Percentiles rank a stretch among this genome's conserved stretches.
phyloP scores from a whole-genome alignment of 2,329 filamentous ascomycete genomes.

The Phialophora chinensis region DNA sequence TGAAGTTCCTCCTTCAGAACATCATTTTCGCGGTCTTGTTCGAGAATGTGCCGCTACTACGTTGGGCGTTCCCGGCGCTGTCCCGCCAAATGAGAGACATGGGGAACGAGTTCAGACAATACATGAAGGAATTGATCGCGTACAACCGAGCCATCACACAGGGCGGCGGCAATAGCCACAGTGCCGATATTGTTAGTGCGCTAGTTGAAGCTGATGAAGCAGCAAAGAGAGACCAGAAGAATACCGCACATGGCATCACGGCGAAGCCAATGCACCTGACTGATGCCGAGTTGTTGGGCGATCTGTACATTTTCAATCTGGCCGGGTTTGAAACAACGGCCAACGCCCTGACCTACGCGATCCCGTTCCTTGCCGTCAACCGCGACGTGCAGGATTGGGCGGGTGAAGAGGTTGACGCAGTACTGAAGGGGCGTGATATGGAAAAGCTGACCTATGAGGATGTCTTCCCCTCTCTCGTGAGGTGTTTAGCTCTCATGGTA shows the following conservation, averaged over 20 bases:
- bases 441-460: slow-evolving; percentile 26
- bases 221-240: slow-evolving; percentile 43
- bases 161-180: slow-evolving; percentile 40
- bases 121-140: slow-evolving; percentile 35
- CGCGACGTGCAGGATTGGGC: slow-evolving; percentile 56
- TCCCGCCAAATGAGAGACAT: slow-evolving; percentile 36
- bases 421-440: slow-evolving; percentile 6
- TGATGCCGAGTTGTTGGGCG: slow-evolving; percentile 56
- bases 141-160: slow-evolving; percentile 34
- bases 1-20: slow-evolving; percentile 37
- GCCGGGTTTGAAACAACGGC: slow-evolving; percentile 61
- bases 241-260: slow-evolving; percentile 40
- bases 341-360: slow-evolving; percentile 51
- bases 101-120: slow-evolving; percentile 16
- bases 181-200: slow-evolving; percentile 32
- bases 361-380: slow-evolving; percentile 53
- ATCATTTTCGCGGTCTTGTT: slow-evolving; percentile 30
- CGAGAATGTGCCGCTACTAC: slow-evolving; percentile 34
- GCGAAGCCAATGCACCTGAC: slow-evolving; percentile 41
- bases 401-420: slow-evolving; percentile 47
- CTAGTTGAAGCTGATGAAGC: slow-evolving; percentile 37
- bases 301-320: slow-evolving; percentile 57
- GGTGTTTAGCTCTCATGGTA: slow-evolving; percentile 35
- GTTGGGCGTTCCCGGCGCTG: slow-evolving; percentile 41
- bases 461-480: slow-evolving; percentile 24